Percentiles rank a stretch among this genome's conserved stretches.
These are phyloP conservation scores for Fistulinella cinereoalba DNA, from an alignment of 1,284 basidiomycete genomes.

Conservation along the genomic window DNA sequence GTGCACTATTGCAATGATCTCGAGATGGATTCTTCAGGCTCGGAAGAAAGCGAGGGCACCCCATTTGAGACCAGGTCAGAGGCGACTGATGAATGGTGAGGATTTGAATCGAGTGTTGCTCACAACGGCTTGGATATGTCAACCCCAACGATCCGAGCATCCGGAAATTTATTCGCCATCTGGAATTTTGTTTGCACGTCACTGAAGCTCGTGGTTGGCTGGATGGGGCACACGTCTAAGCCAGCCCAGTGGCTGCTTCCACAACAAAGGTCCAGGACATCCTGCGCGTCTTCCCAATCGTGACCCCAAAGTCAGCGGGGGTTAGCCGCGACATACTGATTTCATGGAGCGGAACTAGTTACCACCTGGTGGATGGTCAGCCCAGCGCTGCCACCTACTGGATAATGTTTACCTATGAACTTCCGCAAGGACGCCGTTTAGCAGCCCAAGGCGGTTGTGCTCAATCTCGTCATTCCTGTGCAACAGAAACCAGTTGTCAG, in stretches of 20 bases:
- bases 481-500: no score
- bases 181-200: not conserved
- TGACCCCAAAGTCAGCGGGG: not conserved
- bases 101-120: not conserved
- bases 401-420: not conserved
- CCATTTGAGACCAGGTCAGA: constrained; percentile 6
- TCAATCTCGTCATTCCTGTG: constrained; percentile 6
- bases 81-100: constrained; percentile 6
- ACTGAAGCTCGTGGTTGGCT: not conserved
- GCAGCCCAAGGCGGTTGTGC: constrained; percentile 4
- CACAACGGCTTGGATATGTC: constrained; percentile 8
- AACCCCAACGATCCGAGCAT: constrained; percentile 4
- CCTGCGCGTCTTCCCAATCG: not conserved
- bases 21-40: constrained; percentile 6
- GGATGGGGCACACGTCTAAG: not conserved
- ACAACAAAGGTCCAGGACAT: constrained; percentile 9
- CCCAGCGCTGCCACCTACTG: no score
- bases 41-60: constrained; percentile 5
- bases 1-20: constrained; percentile 1
- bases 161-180: constrained; percentile 9
- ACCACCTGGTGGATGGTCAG: not conserved
- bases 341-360: constrained; percentile 9
- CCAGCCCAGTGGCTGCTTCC: constrained; percentile 10
- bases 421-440: constrained; percentile 2
- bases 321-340: not conserved